Evolutionary conservation across 129 eudicot species (phyloP), one percentile per base, ranked within the genome.

Genomic region (Escallonia herrerae): DNA sequence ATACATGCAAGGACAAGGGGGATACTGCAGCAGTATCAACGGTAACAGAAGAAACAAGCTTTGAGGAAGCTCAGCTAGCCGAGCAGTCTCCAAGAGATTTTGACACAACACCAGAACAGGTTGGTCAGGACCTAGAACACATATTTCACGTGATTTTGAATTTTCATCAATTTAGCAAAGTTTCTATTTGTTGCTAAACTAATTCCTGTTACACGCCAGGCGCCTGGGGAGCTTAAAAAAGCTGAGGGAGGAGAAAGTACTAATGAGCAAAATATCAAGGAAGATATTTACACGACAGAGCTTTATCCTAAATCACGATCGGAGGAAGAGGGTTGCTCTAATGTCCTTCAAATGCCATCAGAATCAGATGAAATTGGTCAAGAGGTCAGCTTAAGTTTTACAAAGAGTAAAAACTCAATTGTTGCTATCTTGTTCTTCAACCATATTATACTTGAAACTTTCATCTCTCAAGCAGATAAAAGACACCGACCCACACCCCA

Each of bases 381-480:
- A 2, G 41, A 54, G 60, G 65, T 56, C 9, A 41, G 60, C 58
- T 14, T 13, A 69, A 2, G 9, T 40, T 12, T 3, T 11, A 22
- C 33, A 22, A 60, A 54, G 10, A 2, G 7, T 6, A 5, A 48
- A 59, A 10, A 38, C 37, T 33, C 50, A 53, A 8, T 14, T 53
- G 14, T 41, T 49, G 10, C 64, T 10, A 3, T 3, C n/a, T 58
- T 53, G 42, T n/a, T 60, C 49, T 60, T 52, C 45, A 42, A 45
- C 61, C 8, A 15, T 5, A 40, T 62, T 56, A 66, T 43, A 67
- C 69, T 70, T 54, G 48, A 43, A 47, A 45, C 71, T 15, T 57
- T 70, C 33, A 45, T 40, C 67, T 51, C 15, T 56, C 40, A 40
- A 70, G 40, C 79, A 80, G 81, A 57, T 67, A 46, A 51, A 42